phyloP scores from a whole-genome alignment of 2,329 filamentous ascomycete genomes.

The Botrytis medusae region DNA sequence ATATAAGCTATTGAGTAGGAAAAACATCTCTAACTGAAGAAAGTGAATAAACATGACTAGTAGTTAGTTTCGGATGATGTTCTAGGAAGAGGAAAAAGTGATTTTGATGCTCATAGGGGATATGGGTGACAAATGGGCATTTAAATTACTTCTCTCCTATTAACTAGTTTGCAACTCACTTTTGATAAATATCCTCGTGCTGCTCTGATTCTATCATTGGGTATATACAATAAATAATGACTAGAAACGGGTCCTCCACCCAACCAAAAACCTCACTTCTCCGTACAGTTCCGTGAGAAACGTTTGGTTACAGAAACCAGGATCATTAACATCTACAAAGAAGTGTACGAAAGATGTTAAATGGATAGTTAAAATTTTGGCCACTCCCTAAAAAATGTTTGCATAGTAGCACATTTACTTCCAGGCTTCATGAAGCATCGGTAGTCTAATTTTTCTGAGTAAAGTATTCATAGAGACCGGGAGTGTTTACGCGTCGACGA shows the following conservation, averaged over 20 bases:
- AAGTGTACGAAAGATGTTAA: no score
- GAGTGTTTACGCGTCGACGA: neutral
- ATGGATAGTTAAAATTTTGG: neutral
- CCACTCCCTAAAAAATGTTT: neutral
- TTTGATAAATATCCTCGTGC: neutral
- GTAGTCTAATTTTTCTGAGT: neutral
- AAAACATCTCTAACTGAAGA: neutral
- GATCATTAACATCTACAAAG: neutral
- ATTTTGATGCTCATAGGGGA: neutral
- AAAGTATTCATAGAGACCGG: neutral
- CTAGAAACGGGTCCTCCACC: neutral
- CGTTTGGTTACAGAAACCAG: neutral
- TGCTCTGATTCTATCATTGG: neutral
- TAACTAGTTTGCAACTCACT: neutral
- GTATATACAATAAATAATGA: neutral
- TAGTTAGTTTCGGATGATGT: neutral
- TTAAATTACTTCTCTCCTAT: neutral
- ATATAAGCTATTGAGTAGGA: neutral
- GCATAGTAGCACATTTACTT: neutral
- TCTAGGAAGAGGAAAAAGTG: neutral
- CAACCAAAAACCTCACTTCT: neutral
- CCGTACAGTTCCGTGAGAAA: neutral
- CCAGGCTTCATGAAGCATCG: neutral
- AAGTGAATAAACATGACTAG: neutral
- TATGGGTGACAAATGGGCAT: no score